These are phyloP conservation scores for Mucor piriformis DNA, from an alignment of 371 early-diverging fungal genomes.

Conservation along the genomic window DNA sequence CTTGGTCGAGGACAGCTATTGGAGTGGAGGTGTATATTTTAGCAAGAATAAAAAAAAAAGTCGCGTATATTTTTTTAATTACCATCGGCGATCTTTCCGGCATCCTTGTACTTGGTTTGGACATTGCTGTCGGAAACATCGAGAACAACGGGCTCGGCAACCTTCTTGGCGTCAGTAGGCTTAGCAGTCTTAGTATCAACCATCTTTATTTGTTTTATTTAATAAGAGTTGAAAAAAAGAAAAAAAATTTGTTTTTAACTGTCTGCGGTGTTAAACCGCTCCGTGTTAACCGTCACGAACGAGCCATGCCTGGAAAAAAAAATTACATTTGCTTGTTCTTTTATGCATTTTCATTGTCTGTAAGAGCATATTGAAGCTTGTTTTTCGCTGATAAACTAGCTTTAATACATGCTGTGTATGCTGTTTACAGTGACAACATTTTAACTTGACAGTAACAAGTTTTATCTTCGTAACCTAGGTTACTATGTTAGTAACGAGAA, in stretches of 20 bases:
- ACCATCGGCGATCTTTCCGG: constrained; percentile 86
- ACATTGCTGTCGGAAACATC: constrained; percentile 66
- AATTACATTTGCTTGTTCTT: too few relatives aligned
- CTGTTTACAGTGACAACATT: too few relatives aligned
- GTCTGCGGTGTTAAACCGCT: too few relatives aligned
- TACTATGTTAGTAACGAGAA: too few relatives aligned
- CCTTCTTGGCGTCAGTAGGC: constrained; percentile 24
- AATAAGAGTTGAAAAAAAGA: not conserved
- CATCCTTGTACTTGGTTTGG: constrained; percentile 86
- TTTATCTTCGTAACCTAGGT: too few relatives aligned
- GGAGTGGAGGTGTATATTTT: too few relatives aligned
- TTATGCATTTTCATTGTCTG: too few relatives aligned
- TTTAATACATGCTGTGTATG: too few relatives aligned
- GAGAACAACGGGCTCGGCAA: constrained; percentile 24
- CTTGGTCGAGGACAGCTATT: constrained; percentile 69
- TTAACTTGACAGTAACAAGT: too few relatives aligned
- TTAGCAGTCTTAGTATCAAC: constrained; percentile 22
- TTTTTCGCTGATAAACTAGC: not conserved
- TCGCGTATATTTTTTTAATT: constrained; percentile 18
- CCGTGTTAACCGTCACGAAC: too few relatives aligned
- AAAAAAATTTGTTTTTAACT: constrained; percentile 3
- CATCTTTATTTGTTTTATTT: constrained; percentile 14
- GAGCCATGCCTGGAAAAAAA: too few relatives aligned
- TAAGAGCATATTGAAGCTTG: too few relatives aligned
- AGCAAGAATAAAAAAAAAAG: not conserved